Conservation (phyloP, 2,329 filamentous ascomycete genomes). For the Myriosclerotinia curreyana region DNA sequence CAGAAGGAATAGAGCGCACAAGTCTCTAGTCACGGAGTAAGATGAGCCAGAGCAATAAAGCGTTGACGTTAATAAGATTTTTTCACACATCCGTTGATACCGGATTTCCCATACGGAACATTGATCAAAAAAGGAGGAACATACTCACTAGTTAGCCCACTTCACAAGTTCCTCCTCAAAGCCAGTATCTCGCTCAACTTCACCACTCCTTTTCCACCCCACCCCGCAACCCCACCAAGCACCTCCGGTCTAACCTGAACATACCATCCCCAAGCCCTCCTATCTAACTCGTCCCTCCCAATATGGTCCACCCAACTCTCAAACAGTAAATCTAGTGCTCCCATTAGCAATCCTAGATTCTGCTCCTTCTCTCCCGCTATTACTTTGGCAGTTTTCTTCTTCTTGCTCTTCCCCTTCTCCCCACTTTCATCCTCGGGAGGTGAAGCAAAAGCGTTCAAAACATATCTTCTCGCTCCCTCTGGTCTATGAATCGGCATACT, state of each 20-base stretch:
- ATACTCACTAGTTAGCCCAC: slow-evolving; percentile 1
- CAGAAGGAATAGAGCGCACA: not conserved
- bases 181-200: slow-evolving; percentile 64
- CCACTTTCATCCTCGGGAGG: slow-evolving; percentile 31
- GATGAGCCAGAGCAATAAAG: not conserved
- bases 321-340: slow-evolving; percentile 68
- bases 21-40: not conserved
- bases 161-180: slow-evolving; percentile 46
- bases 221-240: slow-evolving; percentile 69
- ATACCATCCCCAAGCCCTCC: slow-evolving; percentile 80
- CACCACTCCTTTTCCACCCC: slow-evolving; percentile 76
- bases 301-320: slow-evolving; percentile 70
- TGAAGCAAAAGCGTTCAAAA: slow-evolving; percentile 57
- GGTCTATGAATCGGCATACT: slow-evolving; percentile 73
- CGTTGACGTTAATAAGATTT: not conserved
- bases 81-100: not conserved
- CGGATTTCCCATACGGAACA: not conserved
- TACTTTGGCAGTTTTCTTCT: slow-evolving; percentile 53
- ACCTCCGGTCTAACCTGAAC: slow-evolving; percentile 72
- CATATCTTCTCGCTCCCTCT: slow-evolving; percentile 61
- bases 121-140: not conserved
- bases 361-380: slow-evolving; percentile 61
- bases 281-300: slow-evolving; percentile 64
- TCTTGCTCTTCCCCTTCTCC: slow-evolving; percentile 38
- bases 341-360: slow-evolving; percentile 67